A percentile compares a stretch with the other conserved stretches of the same genome.
These are phyloP conservation scores for Saccharomycopsis javanensis DNA, from an alignment of 805 yeast genomes.

Conservation along the genomic window DNA sequence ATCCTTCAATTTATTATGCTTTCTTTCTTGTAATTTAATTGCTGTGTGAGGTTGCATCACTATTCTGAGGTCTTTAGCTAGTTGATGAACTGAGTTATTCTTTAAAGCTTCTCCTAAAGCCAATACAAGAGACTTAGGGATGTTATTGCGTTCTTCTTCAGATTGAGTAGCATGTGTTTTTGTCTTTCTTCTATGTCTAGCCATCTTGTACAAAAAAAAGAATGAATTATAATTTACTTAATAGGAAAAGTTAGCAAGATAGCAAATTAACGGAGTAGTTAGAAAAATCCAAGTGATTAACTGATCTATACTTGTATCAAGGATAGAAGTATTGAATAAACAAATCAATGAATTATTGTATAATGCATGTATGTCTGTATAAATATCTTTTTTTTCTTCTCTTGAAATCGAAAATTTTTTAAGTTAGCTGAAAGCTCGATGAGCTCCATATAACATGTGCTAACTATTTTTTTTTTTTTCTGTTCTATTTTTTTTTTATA, in stretches of 20 bases:
- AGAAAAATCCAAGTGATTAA: too few relatives aligned
- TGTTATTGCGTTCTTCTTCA: constrained; percentile 58
- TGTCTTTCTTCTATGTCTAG: constrained; percentile 52
- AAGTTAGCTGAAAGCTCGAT: not conserved
- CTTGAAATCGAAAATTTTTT: not conserved
- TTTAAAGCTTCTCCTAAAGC: constrained; percentile 69
- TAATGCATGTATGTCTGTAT: too few relatives aligned
- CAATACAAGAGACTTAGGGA: constrained; percentile 92
- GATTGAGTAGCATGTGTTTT: constrained; percentile 71
- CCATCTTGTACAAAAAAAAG: constrained; percentile 32
- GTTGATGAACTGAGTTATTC: constrained; percentile 73
- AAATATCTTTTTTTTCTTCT: too few relatives aligned
- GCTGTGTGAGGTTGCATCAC: constrained; percentile 98
- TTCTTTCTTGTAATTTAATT: constrained; percentile 74
- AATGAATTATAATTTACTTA: not conserved
- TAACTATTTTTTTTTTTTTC: constrained; percentile 1
- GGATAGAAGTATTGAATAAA: too few relatives aligned
- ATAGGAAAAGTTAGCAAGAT: not conserved
- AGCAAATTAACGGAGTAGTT: not conserved
- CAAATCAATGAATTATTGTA: too few relatives aligned
- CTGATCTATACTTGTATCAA: too few relatives aligned
- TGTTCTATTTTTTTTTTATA: not conserved
- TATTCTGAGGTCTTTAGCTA: constrained; percentile 78
- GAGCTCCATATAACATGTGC: not conserved
- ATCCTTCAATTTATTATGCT: constrained; percentile 79